A percentile compares a stretch with the other conserved stretches of the same genome.
phyloP scores from a whole-genome alignment of 257 asterid species.

The Nicotiana tomentosiformis region DNA sequence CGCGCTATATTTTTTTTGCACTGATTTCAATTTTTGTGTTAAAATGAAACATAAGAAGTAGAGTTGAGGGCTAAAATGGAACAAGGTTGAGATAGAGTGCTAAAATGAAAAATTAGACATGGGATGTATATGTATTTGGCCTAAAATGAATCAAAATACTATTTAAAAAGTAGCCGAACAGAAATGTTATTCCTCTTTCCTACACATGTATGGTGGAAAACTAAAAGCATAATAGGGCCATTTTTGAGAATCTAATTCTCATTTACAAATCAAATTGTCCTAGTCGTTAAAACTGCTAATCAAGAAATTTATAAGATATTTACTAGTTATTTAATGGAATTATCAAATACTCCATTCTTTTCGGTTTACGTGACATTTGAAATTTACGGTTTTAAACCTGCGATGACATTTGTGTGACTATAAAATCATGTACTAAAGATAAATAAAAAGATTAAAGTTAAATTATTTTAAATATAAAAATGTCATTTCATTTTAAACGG shows the following conservation, averaged over 20 bases:
- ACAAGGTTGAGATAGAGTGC: too few relatives aligned
- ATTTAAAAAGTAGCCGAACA: not conserved
- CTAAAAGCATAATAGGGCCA: not conserved
- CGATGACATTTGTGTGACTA: too few relatives aligned
- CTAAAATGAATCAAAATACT: not conserved
- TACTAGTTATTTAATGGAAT: not conserved
- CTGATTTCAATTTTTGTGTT: too few relatives aligned
- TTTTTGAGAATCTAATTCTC: not conserved
- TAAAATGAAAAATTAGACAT: too few relatives aligned
- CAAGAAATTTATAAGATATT: not conserved
- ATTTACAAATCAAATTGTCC: not conserved
- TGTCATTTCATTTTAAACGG: too few relatives aligned
- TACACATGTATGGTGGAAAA: not conserved
- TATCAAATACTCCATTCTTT: not conserved
- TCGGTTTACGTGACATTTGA: not conserved
- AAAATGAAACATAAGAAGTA: too few relatives aligned
- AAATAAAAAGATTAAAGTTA: too few relatives aligned
- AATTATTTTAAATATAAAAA: too few relatives aligned
- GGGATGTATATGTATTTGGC: too few relatives aligned
- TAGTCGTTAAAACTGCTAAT: not conserved
- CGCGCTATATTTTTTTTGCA: too few relatives aligned
- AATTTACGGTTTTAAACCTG: not conserved
- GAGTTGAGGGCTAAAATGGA: too few relatives aligned
- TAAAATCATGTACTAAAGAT: too few relatives aligned
- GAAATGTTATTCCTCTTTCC: not conserved